A percentile compares a stretch with the other conserved stretches of the same genome.
Conservation (phyloP, 768 basidiomycete species). For the Suillus luteus region DNA sequence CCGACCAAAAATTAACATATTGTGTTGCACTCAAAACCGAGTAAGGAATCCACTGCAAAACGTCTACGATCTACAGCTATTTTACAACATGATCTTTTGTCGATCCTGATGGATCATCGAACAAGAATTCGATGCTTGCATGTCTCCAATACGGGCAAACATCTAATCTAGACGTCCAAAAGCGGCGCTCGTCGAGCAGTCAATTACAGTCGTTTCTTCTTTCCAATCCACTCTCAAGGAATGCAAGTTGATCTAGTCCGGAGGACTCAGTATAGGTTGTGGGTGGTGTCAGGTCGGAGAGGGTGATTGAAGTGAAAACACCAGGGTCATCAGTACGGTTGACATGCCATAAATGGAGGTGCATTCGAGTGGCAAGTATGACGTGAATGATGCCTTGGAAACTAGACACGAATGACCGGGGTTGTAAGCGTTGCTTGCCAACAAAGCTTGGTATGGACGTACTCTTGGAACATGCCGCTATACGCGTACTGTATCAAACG, state of each 20-base stretch:
- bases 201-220: not conserved
- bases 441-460: not conserved
- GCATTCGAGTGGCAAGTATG: conserved; percentile 12
- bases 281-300: not conserved
- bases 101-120: not conserved
- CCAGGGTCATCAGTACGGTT: not conserved
- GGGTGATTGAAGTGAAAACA: not conserved
- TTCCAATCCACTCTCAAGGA: not conserved
- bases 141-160: not conserved
- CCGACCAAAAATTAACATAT: not conserved
- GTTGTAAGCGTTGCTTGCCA: not conserved
- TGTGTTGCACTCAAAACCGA: not conserved
- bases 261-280: not conserved
- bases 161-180: not conserved
- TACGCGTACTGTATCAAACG: conserved; percentile 7
- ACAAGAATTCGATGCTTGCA: not conserved
- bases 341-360: conserved; percentile 10
- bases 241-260: not conserved
- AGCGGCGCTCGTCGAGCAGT: not conserved
- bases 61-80: not conserved
- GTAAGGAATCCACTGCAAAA: not conserved
- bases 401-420: not conserved
- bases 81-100: not conserved
- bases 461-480: conserved; percentile 14
- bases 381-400: conserved; percentile 11